Base-by-base conservation (phyloP, 257 asterid species). In the Gentiana macrophylla region DNA sequence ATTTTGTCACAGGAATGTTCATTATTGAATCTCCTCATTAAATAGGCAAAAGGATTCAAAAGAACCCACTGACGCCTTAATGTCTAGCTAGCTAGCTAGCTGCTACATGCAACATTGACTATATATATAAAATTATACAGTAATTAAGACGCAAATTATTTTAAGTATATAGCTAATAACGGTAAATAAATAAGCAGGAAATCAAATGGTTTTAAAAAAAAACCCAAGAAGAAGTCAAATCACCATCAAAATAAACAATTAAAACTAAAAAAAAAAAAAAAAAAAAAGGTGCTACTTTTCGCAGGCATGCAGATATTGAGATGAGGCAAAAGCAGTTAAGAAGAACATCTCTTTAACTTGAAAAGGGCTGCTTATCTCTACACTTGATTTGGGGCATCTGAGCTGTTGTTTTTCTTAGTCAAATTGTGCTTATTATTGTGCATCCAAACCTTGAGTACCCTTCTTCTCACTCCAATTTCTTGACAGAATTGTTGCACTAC, bases 371-470 rank as follows among this genome's bases (percentile, higher is more conserved):
- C 46, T 41, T 41, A 7, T 44, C 50, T 52, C 48, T 70, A 66
- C 66, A 69, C 65, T 52, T 69, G 74, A 51, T 54, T 56, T 32
- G 57, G 66, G 56, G 65, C 63, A 37, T 5, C 34, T 62, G 50
- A 32, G 32, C n/a, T 49, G 32, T 24, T 49, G 56, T 49, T 47
- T 56, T 80, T 89, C 76, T 85, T 89, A 4, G 87, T 82, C 52
- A 85, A 78, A 55, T 51, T 83, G 36, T 81, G 85, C 56, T 86
- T 89, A 65, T 86, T 86, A 71, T 89, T 89, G 37, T 89, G 97
- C 94, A 89, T 83, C 97, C 97, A 89, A 8, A 89, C 95, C 62
- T 89, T 89, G 4, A 89, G 81, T 0, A 86, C 97, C 49, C 92
- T 79, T 37, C 92, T 79, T 41, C 81, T 89, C 3, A 89, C 77